Evolutionary conservation across 129 eudicot species (phyloP).

Genomic region (Flaveria trinervia): DNA sequence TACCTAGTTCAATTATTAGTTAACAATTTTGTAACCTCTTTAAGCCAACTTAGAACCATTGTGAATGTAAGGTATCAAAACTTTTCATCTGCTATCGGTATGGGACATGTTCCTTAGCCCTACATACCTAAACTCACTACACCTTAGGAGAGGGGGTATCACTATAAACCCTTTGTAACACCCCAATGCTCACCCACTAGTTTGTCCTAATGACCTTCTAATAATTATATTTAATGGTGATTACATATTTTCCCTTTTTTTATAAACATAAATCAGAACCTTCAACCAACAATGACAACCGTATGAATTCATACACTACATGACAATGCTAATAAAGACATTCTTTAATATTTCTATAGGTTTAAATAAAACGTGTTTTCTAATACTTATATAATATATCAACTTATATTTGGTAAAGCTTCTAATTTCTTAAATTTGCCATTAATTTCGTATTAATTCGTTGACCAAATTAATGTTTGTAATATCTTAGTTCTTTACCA

Average conservation of each 20-base stretch:
- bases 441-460: conserved; percentile 17
- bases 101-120: neutral
- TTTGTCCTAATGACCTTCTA: neutral
- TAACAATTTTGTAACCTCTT: neutral
- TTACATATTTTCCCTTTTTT: neutral
- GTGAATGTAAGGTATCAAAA: no score
- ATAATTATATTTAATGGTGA: neutral
- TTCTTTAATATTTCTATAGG: neutral
- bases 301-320: no score
- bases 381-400: neutral
- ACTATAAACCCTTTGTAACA: neutral
- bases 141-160: neutral
- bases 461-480: conserved; percentile 23
- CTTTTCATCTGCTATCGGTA: neutral
- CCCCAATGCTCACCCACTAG: neutral
- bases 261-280: neutral
- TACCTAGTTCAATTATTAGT: neutral
- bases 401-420: no score
- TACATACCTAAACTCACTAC: neutral
- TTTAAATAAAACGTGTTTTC: neutral
- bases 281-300: neutral
- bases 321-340: neutral
- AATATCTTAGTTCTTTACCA: neutral
- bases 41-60: no score
- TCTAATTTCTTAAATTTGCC: no score